Percentiles rank a stretch among this genome's conserved stretches.
Evolutionary conservation across 1,139 yeast species (phyloP).

Genomic region (Yarrowia galli): DNA sequence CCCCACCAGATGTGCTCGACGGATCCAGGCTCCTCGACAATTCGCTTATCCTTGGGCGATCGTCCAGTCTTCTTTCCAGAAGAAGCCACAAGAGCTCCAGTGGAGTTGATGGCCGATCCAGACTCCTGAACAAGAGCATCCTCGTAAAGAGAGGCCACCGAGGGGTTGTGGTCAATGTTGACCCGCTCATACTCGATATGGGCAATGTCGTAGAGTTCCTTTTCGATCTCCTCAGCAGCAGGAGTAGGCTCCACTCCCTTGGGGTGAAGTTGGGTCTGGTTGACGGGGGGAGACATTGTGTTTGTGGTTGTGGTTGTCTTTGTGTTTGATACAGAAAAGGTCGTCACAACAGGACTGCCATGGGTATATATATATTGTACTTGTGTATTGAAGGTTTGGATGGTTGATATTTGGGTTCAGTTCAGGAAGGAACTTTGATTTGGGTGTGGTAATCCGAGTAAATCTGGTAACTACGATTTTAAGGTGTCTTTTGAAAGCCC

Average conservation of each 20-base stretch:
- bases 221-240: conserved; percentile 53
- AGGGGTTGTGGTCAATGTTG: conserved; percentile 80
- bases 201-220: conserved; percentile 53
- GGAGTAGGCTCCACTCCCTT: conserved; percentile 53
- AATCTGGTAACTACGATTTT: not conserved
- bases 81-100: conserved; percentile 96
- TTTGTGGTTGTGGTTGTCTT: conserved; percentile 8
- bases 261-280: conserved; percentile 55
- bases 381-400: not conserved
- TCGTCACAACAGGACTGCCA: not conserved
- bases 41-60: conserved; percentile 97
- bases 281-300: conserved; percentile 52
- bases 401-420: not conserved
- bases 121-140: conserved; percentile 85
- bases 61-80: conserved; percentile 98
- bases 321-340: too few species aligned
- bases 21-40: conserved; percentile 92
- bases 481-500: too few species aligned
- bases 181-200: conserved; percentile 55
- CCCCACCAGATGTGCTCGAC: conserved; percentile 97
- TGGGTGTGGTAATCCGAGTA: not conserved
- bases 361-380: conserved; percentile 8
- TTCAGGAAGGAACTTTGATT: not conserved
- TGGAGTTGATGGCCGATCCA: conserved; percentile 89
- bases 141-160: conserved; percentile 92